Evolutionary conservation across 202 grass and related monocot species (phyloP).

Genomic region (Schoenoplectus tabernaemontani): DNA sequence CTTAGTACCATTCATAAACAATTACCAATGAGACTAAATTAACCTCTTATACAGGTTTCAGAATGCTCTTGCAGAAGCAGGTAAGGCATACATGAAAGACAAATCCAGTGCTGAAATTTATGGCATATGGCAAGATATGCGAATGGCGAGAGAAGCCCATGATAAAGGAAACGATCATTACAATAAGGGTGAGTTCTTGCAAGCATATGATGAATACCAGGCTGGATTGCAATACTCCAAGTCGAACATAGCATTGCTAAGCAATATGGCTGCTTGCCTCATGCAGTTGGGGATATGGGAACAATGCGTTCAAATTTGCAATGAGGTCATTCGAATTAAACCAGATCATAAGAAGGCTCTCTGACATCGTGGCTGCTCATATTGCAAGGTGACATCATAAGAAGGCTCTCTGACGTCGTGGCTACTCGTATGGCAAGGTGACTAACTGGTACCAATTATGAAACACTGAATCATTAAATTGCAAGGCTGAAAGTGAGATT

Average conservation of each 20-base stretch:
- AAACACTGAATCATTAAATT: not conserved
- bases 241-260: conserved; percentile 25
- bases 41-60: conserved; percentile 22
- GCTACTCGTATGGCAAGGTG: conserved; percentile 39
- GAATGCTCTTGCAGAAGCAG: conserved; percentile 18
- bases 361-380: too few species aligned
- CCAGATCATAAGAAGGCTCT: conserved; percentile 33
- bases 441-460: not conserved
- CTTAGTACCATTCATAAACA: not conserved
- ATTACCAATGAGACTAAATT: not conserved
- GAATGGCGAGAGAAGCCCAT: conserved; percentile 15
- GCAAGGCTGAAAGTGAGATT: not conserved
- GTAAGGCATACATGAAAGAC: conserved; percentile 28
- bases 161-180: conserved; percentile 30
- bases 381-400: too few species aligned
- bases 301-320: conserved; percentile 36
- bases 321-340: conserved; percentile 32
- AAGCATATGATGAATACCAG: conserved; percentile 27
- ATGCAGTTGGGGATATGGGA: conserved; percentile 33
- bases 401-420: conserved; percentile 34
- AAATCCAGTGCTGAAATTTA: conserved; percentile 18
- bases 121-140: conserved; percentile 24
- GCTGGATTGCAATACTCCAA: conserved; percentile 31
- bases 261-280: conserved; percentile 37
- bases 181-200: conserved; percentile 17